Evolutionary conservation across 73 alveolate species (phyloP).

Genomic region (Paramecium sexaurelia): DNA sequence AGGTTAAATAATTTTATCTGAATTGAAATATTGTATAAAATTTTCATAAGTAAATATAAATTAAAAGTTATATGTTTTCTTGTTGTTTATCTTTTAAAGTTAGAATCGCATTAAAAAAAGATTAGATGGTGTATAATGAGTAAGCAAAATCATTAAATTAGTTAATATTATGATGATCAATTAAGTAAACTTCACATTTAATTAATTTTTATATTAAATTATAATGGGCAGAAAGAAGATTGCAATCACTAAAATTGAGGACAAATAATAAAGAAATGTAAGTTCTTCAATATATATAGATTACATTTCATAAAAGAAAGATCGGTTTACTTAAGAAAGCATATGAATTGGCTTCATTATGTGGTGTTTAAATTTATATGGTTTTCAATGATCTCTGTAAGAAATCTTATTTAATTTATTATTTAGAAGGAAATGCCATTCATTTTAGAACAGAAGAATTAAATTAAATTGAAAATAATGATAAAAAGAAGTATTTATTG

Average conservation of each 20-base stretch:
- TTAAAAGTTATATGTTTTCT: too few species aligned
- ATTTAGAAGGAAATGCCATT: neutral
- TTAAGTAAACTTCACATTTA: neutral
- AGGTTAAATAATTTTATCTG: constrained; percentile 31
- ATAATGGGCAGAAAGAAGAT: constrained; percentile 16
- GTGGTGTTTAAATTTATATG: neutral
- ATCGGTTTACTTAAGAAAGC: constrained; percentile 18
- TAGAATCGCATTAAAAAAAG: too few species aligned
- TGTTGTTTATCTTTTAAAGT: too few species aligned
- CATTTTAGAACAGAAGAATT: constrained; percentile 23
- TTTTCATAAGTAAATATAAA: neutral
- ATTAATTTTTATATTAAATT: neutral
- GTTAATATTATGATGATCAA: neutral
- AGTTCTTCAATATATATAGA: neutral
- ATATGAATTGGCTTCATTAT: neutral
- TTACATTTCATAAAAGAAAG: constrained; percentile 14
- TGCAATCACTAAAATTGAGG: neutral
- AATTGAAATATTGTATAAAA: neutral
- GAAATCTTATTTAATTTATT: neutral
- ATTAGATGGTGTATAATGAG: too few species aligned
- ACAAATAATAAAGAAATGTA: neutral
- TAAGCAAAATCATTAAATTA: neutral
- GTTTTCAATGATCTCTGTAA: constrained; percentile 10
- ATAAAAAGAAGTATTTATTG: constrained; percentile 4
- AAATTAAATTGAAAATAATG: neutral